phyloP scores from a whole-genome alignment of 805 yeast species.

The Candida sanyiensis region DNA sequence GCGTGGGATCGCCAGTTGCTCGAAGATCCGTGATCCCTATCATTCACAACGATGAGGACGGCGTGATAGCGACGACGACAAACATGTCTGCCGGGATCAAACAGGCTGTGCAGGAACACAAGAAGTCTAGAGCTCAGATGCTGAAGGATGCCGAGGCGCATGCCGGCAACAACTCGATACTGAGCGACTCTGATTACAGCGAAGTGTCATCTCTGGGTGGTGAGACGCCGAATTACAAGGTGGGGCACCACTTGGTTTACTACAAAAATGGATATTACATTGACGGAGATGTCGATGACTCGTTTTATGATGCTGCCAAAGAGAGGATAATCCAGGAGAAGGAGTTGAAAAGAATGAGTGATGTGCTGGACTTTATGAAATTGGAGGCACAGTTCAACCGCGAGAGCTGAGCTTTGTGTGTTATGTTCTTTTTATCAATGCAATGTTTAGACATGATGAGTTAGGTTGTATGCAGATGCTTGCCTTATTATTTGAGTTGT shows the following conservation, averaged over 20 bases:
- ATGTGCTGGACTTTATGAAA: slow-evolving; percentile 21
- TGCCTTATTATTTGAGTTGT: not conserved
- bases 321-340: slow-evolving; percentile 17
- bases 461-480: not conserved
- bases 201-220: slow-evolving; percentile 23
- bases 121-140: slow-evolving; percentile 21
- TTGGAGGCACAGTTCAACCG: slow-evolving; percentile 18
- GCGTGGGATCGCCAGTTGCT: not conserved
- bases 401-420: not conserved
- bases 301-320: slow-evolving; percentile 21
- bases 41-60: slow-evolving; percentile 2
- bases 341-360: slow-evolving; percentile 19
- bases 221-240: slow-evolving; percentile 24
- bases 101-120: slow-evolving; percentile 22
- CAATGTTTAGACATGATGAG: not conserved
- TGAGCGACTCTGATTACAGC: slow-evolving; percentile 24
- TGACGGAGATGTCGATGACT: slow-evolving; percentile 18
- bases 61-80: slow-evolving; percentile 14
- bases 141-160: slow-evolving; percentile 11
- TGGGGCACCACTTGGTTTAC: slow-evolving; percentile 19
- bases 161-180: slow-evolving; percentile 11
- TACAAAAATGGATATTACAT: slow-evolving; percentile 26
- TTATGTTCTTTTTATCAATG: not conserved
- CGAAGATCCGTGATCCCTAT: slow-evolving; percentile 2
- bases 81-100: slow-evolving; percentile 24